Evolutionary conservation across 768 basidiomycete genomes (phyloP).

Genomic region (Mycena vitilis): DNA sequence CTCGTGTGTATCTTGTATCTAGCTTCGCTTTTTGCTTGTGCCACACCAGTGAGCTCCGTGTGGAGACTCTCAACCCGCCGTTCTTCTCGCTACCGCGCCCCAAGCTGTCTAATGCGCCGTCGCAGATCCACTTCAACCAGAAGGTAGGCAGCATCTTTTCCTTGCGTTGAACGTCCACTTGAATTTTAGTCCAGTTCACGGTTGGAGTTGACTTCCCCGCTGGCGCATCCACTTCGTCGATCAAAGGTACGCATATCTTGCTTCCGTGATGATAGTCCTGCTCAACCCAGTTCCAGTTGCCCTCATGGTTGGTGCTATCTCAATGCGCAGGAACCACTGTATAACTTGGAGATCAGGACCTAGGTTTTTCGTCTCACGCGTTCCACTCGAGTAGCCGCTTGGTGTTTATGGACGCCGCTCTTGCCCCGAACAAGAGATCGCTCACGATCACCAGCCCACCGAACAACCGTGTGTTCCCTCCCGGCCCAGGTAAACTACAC

Average conservation of each 20-base stretch:
- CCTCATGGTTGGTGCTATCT: constrained; percentile 34
- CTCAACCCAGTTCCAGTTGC: constrained; percentile 34
- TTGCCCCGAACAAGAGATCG: constrained; percentile 42
- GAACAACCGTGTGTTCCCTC: constrained; percentile 48
- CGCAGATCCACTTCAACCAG: constrained; percentile 42
- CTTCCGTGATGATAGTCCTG: background rate
- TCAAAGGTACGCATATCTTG: constrained; percentile 14
- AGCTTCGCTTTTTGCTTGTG: constrained; percentile 33
- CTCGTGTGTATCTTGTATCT: constrained; percentile 17
- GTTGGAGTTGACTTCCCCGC: constrained; percentile 44
- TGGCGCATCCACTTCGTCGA: background rate
- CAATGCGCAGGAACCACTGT: no score
- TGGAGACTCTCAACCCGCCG: constrained; percentile 45
- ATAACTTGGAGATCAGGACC: constrained; percentile 28
- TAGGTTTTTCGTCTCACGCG: constrained; percentile 47
- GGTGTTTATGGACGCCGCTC: constrained; percentile 46
- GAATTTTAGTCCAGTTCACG: constrained; percentile 36
- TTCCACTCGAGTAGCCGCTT: constrained; percentile 49
- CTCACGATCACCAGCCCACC: constrained; percentile 49
- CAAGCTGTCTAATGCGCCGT: constrained; percentile 37
- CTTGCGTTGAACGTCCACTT: no score
- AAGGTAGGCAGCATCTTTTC: no score
- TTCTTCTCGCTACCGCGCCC: constrained; percentile 43
- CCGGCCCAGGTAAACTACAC: constrained; percentile 12
- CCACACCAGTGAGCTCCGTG: constrained; percentile 46